Evolutionary conservation across 805 yeast species (phyloP).

Genomic region (Lipomyces sp.): DNA sequence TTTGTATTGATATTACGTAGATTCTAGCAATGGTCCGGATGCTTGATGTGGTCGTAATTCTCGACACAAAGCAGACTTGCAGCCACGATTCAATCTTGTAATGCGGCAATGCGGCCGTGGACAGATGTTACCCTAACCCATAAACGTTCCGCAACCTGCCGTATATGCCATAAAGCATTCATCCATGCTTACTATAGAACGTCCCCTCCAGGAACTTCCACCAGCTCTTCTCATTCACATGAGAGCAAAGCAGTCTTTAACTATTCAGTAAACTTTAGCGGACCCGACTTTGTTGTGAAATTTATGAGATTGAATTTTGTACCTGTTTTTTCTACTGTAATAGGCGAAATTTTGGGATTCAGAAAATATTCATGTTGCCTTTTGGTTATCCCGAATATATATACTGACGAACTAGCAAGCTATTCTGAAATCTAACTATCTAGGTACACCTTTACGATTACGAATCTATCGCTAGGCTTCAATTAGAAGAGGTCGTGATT

Average conservation of each 20-base stretch:
- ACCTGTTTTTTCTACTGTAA: not conserved
- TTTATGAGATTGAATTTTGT: not conserved
- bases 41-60: not conserved
- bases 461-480: not conserved
- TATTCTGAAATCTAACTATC: not conserved
- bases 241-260: not conserved
- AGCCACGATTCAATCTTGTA: not conserved
- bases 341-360: not conserved
- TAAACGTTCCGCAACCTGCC: not conserved
- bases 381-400: not conserved
- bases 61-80: not conserved
- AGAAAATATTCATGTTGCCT: not conserved
- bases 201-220: not conserved
- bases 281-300: not conserved
- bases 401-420: not conserved
- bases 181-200: too few relatives aligned
- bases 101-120: not conserved
- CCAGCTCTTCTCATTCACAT: not conserved
- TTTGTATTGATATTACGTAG: not conserved
- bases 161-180: not conserved
- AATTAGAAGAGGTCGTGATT: not conserved
- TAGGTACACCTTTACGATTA: not conserved
- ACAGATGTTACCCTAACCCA: not conserved
- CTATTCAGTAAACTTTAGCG: not conserved
- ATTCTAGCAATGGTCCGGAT: not conserved